phyloP scores from a whole-genome alignment of 2,329 filamentous ascomycete genomes.

The Colletotrichum cereale region DNA sequence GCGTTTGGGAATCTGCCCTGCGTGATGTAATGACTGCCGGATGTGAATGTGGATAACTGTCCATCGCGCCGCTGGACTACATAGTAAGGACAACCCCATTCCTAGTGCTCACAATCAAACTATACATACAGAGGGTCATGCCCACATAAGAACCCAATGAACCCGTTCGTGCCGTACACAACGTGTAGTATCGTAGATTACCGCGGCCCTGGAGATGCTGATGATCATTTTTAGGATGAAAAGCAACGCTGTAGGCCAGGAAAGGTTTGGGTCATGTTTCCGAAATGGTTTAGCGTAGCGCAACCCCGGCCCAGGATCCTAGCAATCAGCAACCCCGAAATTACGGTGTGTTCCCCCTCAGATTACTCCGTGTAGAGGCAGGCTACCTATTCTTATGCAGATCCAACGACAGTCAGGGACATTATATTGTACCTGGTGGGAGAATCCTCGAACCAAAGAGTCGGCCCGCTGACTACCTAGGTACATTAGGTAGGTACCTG shows the following conservation, averaged over 20 bases:
- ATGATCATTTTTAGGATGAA: constrained; percentile 24
- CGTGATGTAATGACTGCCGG: background rate
- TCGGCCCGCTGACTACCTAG: constrained; percentile 11
- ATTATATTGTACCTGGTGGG: too few relatives aligned
- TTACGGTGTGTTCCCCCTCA: constrained; percentile 28
- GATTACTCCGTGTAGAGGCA: constrained; percentile 26
- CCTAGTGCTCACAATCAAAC: constrained; percentile 7
- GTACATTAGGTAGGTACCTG: constrained; percentile 1
- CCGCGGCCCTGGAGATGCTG: constrained; percentile 10
- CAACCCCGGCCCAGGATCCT: constrained; percentile 22
- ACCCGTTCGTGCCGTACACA: background rate
- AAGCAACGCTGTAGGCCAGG: constrained; percentile 4
- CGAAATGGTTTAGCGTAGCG: constrained; percentile 18
- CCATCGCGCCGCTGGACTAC: background rate
- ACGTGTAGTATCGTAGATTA: background rate
- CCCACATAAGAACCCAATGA: background rate
- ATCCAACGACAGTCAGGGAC: background rate
- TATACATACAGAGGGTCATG: constrained; percentile 1
- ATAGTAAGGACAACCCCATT: background rate
- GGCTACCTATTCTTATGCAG: constrained; percentile 9
- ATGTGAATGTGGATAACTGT: background rate
- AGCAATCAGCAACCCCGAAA: constrained; percentile 25
- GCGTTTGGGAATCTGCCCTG: background rate
- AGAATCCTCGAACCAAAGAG: background rate
- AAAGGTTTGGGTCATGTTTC: constrained; percentile 21